Conservation (phyloP, 805 yeast species). For the Debaryomyces hansenii region DNA sequence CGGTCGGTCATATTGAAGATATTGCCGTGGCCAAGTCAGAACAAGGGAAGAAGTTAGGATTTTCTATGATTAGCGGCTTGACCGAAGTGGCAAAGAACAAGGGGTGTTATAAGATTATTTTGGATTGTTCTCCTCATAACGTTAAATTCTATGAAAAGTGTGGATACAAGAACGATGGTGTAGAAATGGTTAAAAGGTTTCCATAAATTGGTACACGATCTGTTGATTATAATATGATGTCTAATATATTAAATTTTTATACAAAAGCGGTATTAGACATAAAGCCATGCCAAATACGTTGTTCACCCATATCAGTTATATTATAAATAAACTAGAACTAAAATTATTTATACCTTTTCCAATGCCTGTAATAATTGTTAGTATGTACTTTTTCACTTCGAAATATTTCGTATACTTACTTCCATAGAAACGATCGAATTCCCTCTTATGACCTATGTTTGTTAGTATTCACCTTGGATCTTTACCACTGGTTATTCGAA, state of each 20-base stretch:
- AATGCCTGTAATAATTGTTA: conserved; percentile 32
- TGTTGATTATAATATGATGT: too few species aligned
- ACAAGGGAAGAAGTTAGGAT: conserved; percentile 85
- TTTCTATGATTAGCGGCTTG: conserved; percentile 60
- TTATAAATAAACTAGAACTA: not conserved
- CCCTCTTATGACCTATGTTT: conserved; percentile 61
- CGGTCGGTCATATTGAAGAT: conserved; percentile 93
- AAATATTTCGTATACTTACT: conserved; percentile 33
- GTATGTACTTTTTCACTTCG: conserved; percentile 12
- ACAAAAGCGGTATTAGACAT: too few species aligned
- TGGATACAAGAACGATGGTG: conserved; percentile 65
- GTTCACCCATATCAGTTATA: too few species aligned
- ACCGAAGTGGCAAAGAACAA: conserved; percentile 53
- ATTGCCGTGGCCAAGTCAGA: conserved; percentile 73
- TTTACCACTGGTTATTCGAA: not conserved
- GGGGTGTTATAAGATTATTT: conserved; percentile 85
- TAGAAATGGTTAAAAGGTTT: conserved; percentile 64
- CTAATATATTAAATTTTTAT: too few species aligned
- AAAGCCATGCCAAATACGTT: too few species aligned
- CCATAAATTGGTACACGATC: conserved; percentile 6
- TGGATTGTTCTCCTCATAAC: conserved; percentile 86
- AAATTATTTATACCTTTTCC: conserved; percentile 21
- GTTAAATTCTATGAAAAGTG: conserved; percentile 87
- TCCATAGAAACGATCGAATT: conserved; percentile 76
- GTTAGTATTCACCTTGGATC: conserved; percentile 14